Evolutionary conservation across 768 basidiomycete genomes (phyloP).

Genomic region (Ramaria sp.): DNA sequence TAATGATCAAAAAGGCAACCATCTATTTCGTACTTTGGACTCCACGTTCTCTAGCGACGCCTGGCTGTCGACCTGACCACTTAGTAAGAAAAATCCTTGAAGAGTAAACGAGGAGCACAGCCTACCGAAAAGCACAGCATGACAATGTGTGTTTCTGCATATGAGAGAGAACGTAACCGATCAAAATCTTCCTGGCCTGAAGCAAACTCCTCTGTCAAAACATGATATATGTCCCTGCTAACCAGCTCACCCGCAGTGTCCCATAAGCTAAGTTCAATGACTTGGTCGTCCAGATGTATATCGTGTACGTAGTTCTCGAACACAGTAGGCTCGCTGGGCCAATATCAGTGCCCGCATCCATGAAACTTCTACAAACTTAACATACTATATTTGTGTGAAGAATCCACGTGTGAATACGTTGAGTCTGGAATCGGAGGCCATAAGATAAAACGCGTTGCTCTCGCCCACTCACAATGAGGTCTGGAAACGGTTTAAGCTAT

Average conservation of each 20-base stretch:
- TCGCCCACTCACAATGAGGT: slow-evolving; percentile 7
- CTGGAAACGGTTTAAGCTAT: slow-evolving; percentile 6
- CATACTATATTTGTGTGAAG: slow-evolving; percentile 91
- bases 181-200: slow-evolving; percentile 95
- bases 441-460: slow-evolving; percentile 16
- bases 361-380: slow-evolving; percentile 9
- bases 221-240: slow-evolving; percentile 12
- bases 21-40: slow-evolving; percentile 47
- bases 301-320: slow-evolving; percentile 98
- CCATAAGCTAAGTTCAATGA: slow-evolving; percentile 90
- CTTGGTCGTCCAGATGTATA: slow-evolving; percentile 73
- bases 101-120: slow-evolving; percentile 6
- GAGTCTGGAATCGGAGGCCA: slow-evolving; percentile 34
- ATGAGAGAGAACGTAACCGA: slow-evolving; percentile 83
- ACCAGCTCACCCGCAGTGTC: slow-evolving; percentile 78
- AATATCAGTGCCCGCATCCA: background rate
- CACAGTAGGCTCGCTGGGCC: slow-evolving; percentile 74
- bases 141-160: slow-evolving; percentile 92
- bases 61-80: slow-evolving; percentile 76
- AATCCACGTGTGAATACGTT: slow-evolving; percentile 87
- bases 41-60: slow-evolving; percentile 96
- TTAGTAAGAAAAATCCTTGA: background rate
- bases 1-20: background rate
- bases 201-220: slow-evolving; percentile 23
- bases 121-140: slow-evolving; percentile 93